Evolutionary conservation across 208 protist species (phyloP), one percentile per base, ranked within the genome.

Genomic region (Leishmania tarentolae): DNA sequence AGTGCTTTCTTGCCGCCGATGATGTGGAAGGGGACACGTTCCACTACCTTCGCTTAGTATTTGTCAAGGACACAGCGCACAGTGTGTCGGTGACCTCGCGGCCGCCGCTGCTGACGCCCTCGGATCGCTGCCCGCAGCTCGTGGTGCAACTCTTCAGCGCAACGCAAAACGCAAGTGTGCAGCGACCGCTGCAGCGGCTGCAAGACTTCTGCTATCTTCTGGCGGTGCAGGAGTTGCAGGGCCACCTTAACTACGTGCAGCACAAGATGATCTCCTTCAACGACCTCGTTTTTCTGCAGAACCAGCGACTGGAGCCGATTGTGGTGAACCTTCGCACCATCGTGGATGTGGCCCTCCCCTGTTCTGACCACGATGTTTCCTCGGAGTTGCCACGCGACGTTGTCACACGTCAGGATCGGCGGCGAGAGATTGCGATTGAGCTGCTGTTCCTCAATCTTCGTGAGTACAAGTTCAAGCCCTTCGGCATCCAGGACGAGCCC

Each of bases 1-100:
- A 98, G 79, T 98, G 94, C 83, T 98, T 96, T 74, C 88, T 98
- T 28, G 92, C 94, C 2, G 90, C 92, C 13, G 94, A 98, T 76
- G 94, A 96, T 68, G 88, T 87, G 28, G 89, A 93, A 74, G 80
- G 81, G 40, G 93, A 96, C 83, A 91, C 83, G 17, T 98, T 98
- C 82, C 94, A 98, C 88, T 98, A 95, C 79, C 80, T 98, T 50
- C 90, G 94, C 2, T 82, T 98, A 24, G 88, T 98, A 0, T 98
- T 98, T 86, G 88, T 96, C 50, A 94, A 93, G 68, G 92, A 96
- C 79, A 89, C 88, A 44, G 79, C 85, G 61, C 82, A 88, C 68
- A 88, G 76, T 35, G 84, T 88, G 1, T 92, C 89, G 5, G 40
- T 88, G 40, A 91, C 83, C 35, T 78, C 79, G 19, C 88, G 87